Evolutionary conservation across 177 flowering plant genomes (phyloP), one percentile per base, ranked within the genome.

Genomic region (Vitis hybrid): DNA sequence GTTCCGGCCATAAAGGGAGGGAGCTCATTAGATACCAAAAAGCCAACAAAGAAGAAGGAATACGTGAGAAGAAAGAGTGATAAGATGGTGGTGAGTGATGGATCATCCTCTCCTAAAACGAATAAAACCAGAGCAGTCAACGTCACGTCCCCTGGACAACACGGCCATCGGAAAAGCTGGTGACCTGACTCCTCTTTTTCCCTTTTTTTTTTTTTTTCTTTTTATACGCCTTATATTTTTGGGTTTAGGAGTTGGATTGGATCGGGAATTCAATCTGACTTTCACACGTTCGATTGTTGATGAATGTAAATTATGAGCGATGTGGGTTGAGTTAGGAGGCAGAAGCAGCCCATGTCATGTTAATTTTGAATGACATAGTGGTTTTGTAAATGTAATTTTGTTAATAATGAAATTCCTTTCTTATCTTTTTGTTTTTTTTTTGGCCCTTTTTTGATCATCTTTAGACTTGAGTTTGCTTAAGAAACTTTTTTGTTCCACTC

Each of bases 1-100:
- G 71, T 85, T 12, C 97, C 97, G 7, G 65, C 65, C 0, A n/a
- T 79, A 41, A 73, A 46, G 11, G 73, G 54, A 2, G 57, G 66
- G 32, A 63, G 69, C 30, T 58, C 64, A 13, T 21, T 14, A 17
- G 66, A 73, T 20, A 3, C 20, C 14, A 76, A 41, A 30, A 77
- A 32, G 18, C 32, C 77, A 4, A 58, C 27, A 69, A 80, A 80
- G 82, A 88, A 73, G 80, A 82, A 76, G 46, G 77, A 71, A 12
- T 57, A 63, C 20, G 58, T 7, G 2, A 61, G 79, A 64, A 64
- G 69, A 64, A n/a, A 51, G 48, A 72, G 71, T 56, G 86, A 77
- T 30, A 73, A 49, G 18, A 78, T 55, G 72, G 46, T 51, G 53
- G 68, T 11, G 9, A 54, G 21, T 13, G 51, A 67, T n/a, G 68